Evolutionary conservation across 2,329 filamentous ascomycete genomes (phyloP).

Genomic region (Botryotinia globosa): DNA sequence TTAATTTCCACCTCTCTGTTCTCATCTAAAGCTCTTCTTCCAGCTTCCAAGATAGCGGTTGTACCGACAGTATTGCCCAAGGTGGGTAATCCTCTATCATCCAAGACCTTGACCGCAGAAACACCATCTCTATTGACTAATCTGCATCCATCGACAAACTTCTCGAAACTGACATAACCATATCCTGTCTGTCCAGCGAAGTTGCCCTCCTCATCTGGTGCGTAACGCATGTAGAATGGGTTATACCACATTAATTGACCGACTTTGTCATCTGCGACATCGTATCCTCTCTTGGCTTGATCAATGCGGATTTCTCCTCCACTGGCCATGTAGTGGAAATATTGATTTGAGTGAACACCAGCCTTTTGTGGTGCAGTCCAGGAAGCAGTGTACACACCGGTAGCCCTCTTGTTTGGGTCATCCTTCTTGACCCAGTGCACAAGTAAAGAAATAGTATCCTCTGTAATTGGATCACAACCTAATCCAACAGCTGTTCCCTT

Average conservation of each 20-base stretch:
- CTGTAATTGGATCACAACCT: conserved; percentile 76
- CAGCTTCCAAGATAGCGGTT: conserved; percentile 86
- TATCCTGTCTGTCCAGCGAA: conserved; percentile 90
- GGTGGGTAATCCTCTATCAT: conserved; percentile 78
- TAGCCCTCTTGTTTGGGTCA: conserved; percentile 68
- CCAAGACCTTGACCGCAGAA: conserved; percentile 70
- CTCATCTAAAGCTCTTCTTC: conserved; percentile 81
- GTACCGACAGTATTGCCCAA: conserved; percentile 87
- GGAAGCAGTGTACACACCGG: conserved; percentile 87
- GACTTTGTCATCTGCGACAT: conserved; percentile 78
- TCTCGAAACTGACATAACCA: conserved; percentile 92
- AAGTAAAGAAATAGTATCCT: conserved; percentile 89
- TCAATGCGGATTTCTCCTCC: conserved; percentile 85
- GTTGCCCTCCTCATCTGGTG: conserved; percentile 91
- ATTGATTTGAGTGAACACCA: conserved; percentile 94
- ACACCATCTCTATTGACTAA: conserved; percentile 73
- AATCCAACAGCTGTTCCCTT: conserved; percentile 75
- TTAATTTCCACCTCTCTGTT: conserved; percentile 72
- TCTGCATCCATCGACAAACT: conserved; percentile 86
- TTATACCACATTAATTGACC: conserved; percentile 81
- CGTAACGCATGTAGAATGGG: conserved; percentile 94
- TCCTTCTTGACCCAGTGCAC: conserved; percentile 81
- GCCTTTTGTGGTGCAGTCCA: conserved; percentile 93
- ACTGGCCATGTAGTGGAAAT: conserved; percentile 89
- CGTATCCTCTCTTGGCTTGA: conserved; percentile 92